phyloP scores from a whole-genome alignment of 345 rosid genomes.

The Linum tenue region DNA sequence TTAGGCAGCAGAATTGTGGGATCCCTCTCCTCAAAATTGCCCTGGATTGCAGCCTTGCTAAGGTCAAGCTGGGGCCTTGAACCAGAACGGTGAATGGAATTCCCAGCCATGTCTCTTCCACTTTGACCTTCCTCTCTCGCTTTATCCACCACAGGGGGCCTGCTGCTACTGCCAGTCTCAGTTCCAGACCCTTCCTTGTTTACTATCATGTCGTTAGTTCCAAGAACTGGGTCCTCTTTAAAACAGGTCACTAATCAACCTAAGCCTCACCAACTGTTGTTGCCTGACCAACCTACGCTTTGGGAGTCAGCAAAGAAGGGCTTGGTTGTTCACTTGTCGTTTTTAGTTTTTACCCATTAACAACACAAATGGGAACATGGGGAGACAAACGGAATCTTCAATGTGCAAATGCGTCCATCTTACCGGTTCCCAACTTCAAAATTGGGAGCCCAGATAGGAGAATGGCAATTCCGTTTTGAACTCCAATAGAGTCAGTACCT shows the following conservation, averaged over 20 bases:
- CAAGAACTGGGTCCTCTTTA: conserved; percentile 37
- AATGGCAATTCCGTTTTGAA: too few species aligned
- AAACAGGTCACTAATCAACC: conserved; percentile 30
- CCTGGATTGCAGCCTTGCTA: conserved; percentile 94
- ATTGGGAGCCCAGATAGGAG: not conserved
- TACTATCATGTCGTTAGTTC: conserved; percentile 17
- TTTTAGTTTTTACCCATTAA: not conserved
- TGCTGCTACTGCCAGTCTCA: conserved; percentile 4
- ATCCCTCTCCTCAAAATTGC: conserved; percentile 80
- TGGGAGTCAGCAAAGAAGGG: not conserved
- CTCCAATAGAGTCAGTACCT: too few species aligned
- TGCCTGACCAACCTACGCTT: conserved; percentile 17
- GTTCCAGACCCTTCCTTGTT: conserved; percentile 13
- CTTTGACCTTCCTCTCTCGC: conserved; percentile 28
- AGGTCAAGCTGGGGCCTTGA: conserved; percentile 95
- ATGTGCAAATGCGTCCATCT: too few species aligned
- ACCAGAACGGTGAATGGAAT: conserved; percentile 77
- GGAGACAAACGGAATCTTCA: not conserved
- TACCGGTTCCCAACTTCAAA: not conserved
- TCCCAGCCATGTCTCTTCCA: conserved; percentile 63
- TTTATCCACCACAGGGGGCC: conserved; percentile 16
- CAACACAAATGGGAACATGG: not conserved
- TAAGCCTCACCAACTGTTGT: conserved; percentile 13
- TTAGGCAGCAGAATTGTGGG: conserved; percentile 94
- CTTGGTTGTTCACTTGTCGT: not conserved